Evolutionary conservation across 2,329 filamentous ascomycete species (phyloP).

Genomic region (Colletotrichum sublineola): DNA sequence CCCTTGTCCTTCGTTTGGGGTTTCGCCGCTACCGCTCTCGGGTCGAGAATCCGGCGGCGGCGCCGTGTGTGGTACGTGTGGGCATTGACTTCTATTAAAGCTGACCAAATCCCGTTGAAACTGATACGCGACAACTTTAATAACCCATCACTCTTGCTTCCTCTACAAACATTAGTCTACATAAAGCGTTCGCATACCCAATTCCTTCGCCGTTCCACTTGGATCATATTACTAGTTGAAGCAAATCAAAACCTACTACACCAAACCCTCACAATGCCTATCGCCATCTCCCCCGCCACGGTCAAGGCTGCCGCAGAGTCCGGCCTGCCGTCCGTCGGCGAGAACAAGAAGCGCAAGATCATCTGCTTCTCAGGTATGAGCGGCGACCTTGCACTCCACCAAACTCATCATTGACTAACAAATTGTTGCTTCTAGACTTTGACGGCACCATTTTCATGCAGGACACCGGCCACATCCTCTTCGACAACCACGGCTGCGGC

Average conservation of each 20-base stretch:
- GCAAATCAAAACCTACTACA: background rate
- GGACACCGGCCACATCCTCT: conserved; percentile 77
- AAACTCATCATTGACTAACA: conserved; percentile 39
- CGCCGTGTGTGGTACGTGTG: conserved; percentile 19
- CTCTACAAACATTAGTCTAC: background rate
- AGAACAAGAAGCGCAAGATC: conserved; percentile 66
- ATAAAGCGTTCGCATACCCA: background rate
- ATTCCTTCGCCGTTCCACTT: background rate
- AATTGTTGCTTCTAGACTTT: conserved; percentile 64
- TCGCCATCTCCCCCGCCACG: conserved; percentile 52
- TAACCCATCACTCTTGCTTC: background rate
- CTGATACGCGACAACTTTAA: conserved; percentile 31
- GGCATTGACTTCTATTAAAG: conserved; percentile 42
- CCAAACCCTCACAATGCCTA: conserved; percentile 52
- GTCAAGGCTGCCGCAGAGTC: conserved; percentile 47
- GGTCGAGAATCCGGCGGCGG: conserved; percentile 31
- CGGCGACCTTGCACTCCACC: background rate
- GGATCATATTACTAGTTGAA: conserved; percentile 8
- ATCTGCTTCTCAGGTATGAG: conserved; percentile 69
- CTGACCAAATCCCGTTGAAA: conserved; percentile 30
- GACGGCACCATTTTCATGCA: conserved; percentile 81
- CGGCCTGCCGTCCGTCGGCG: conserved; percentile 35
- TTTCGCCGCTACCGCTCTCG: conserved; percentile 33
- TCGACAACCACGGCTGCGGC: conserved; percentile 75
- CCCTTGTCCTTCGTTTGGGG: background rate